These are phyloP conservation scores for Mycena sp. DNA, from an alignment of 1,284 basidiomycete genomes.

Conservation along the genomic window DNA sequence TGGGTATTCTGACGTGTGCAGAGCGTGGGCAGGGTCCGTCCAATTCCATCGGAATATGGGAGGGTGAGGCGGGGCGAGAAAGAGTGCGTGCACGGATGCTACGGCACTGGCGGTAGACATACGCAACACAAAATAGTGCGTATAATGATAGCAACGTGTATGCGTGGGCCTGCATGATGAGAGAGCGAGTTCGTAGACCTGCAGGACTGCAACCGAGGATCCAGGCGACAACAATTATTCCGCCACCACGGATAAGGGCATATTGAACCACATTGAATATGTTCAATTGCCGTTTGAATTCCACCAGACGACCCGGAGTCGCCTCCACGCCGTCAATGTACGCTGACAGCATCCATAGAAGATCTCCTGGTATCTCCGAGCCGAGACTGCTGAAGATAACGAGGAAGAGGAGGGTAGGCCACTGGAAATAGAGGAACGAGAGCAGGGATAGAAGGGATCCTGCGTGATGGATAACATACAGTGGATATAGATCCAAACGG, in stretches of 20 bases:
- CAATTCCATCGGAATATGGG: constrained; percentile 20
- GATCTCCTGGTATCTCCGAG: constrained; percentile 33
- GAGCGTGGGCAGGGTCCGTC: constrained; percentile 17
- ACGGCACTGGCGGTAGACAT: constrained; percentile 21
- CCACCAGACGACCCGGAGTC: constrained; percentile 2
- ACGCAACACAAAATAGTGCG: constrained; percentile 20
- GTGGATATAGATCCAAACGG: constrained; percentile 33
- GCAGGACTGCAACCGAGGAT: constrained; percentile 20
- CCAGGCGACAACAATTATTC: constrained; percentile 16
- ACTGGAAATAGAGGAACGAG: constrained; percentile 28
- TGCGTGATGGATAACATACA: constrained; percentile 33
- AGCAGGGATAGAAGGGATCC: constrained; percentile 30
- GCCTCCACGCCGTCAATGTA: constrained; percentile 30
- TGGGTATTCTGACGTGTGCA: constrained; percentile 17
- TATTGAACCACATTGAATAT: constrained; percentile 28
- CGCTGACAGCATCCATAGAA: constrained; percentile 32
- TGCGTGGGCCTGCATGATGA: constrained; percentile 16
- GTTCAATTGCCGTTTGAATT: constrained; percentile 20
- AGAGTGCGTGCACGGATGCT: constrained; percentile 14
- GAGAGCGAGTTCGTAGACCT: constrained; percentile 17
- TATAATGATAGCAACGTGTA: constrained; percentile 21
- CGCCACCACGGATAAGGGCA: constrained; percentile 21
- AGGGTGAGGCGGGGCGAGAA: constrained; percentile 20
- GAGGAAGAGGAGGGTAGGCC: constrained; percentile 25
- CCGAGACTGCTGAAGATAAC: constrained; percentile 28